Evolutionary conservation across 2,329 filamentous ascomycete genomes (phyloP).

Genomic region (Dichotomopilus funicola): DNA sequence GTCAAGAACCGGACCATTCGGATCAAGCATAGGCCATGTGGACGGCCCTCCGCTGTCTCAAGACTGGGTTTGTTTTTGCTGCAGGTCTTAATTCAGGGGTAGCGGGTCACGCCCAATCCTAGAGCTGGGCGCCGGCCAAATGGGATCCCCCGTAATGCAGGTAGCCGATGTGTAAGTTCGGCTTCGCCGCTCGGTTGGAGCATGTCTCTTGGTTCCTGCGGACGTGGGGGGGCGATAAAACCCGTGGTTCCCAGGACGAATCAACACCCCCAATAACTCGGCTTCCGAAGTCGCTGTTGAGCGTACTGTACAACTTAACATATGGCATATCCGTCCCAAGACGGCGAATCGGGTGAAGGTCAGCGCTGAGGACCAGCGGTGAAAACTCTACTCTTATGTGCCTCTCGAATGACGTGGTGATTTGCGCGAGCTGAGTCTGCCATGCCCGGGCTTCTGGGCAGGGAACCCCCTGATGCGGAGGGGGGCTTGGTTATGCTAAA

Average conservation of each 20-base stretch:
- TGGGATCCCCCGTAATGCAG: not conserved
- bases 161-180: slow-evolving; percentile 1
- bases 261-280: not conserved
- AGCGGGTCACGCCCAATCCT: not conserved
- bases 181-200: not conserved
- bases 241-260: not conserved
- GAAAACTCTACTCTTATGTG: not conserved
- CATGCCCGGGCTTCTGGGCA: not conserved
- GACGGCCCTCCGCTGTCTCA: not conserved
- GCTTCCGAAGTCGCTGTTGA: not conserved
- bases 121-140: not conserved
- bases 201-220: not conserved
- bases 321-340: not conserved
- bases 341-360: too few relatives aligned
- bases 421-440: not conserved
- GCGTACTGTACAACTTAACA: not conserved
- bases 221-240: not conserved
- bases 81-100: not conserved
- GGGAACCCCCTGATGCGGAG: not conserved
- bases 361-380: not conserved
- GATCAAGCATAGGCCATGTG: not conserved
- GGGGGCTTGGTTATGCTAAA: not conserved
- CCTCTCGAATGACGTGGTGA: not conserved
- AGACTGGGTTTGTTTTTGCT: not conserved
- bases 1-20: not conserved